A percentile compares a stretch with the other conserved stretches of the same genome.
These are phyloP conservation scores for Harringtonia lauricola DNA, from an alignment of 2,329 filamentous ascomycete genomes.

Conservation along the genomic window DNA sequence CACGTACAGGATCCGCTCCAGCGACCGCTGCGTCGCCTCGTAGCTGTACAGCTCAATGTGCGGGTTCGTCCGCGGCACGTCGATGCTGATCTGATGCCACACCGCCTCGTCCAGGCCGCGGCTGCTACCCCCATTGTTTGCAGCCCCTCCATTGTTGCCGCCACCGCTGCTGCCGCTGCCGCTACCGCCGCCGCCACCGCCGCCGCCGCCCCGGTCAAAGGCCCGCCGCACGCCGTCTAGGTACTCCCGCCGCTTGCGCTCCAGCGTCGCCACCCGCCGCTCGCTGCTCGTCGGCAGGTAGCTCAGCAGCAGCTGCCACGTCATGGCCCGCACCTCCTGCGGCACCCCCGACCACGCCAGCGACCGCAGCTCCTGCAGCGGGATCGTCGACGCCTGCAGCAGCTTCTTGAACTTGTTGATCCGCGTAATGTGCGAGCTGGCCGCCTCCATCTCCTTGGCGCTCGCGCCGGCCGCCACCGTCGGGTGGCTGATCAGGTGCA, in stretches of 20 bases:
- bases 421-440: constrained; percentile 77
- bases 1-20: constrained; percentile 91
- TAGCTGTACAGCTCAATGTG: constrained; percentile 93
- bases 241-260: constrained; percentile 93
- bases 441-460: constrained; percentile 73
- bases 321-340: constrained; percentile 92
- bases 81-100: constrained; percentile 99
- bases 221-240: constrained; percentile 75
- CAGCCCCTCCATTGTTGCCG: background rate
- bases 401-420: constrained; percentile 99
- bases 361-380: constrained; percentile 69
- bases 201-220: constrained; percentile 52
- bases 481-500: constrained; percentile 88
- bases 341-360: constrained; percentile 92
- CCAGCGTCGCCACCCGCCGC: constrained; percentile 75
- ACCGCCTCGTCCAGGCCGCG: constrained; percentile 76
- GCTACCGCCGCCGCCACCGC: constrained; percentile 12
- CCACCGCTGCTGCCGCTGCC: background rate
- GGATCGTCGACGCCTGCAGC: constrained; percentile 82
- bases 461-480: constrained; percentile 61
- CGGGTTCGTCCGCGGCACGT: constrained; percentile 90
- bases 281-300: constrained; percentile 97
- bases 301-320: constrained; percentile 93
- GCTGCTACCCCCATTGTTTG: too few species aligned
- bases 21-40: constrained; percentile 85